phyloP scores from a whole-genome alignment of 2,329 filamentous ascomycete species.

The Fusarium scirpi region DNA sequence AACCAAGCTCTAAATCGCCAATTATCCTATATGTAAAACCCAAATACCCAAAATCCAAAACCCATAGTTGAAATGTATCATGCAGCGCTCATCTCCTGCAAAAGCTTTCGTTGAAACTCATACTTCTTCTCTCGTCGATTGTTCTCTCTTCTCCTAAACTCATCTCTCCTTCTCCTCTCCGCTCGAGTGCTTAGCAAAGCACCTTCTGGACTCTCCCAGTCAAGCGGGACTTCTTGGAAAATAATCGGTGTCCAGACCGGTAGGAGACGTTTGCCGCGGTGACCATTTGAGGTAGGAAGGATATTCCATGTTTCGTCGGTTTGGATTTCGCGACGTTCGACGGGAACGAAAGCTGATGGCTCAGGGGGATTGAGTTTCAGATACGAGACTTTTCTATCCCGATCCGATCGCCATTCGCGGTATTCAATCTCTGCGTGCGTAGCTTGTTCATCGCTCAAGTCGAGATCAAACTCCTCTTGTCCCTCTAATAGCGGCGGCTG shows the following conservation, averaged over 20 bases:
- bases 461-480: not conserved
- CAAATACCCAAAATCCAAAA: not conserved
- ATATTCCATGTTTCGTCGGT: conserved; percentile 24
- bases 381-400: conserved; percentile 25
- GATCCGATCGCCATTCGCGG: conserved; percentile 20
- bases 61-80: not conserved
- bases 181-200: not conserved
- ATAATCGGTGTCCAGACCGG: conserved; percentile 22
- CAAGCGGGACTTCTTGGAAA: conserved; percentile 16
- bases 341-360: conserved; percentile 3
- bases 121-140: conserved; percentile 21
- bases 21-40: not conserved
- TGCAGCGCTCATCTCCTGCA: not conserved
- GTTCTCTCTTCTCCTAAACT: conserved; percentile 16
- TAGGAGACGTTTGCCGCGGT: conserved; percentile 2
- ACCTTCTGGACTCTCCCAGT: conserved; percentile 1
- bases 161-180: not conserved
- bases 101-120: conserved; percentile 22
- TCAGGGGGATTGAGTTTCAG: conserved; percentile 4
- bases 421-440: conserved; percentile 21
- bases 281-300: not conserved
- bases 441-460: conserved; percentile 17
- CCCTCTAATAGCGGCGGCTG: conserved; percentile 5
- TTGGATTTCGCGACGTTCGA: conserved; percentile 16
- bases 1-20: conserved; percentile 13